These are phyloP conservation scores for Letharia lupina DNA, from an alignment of 495 filamentous ascomycete genomes.

Conservation along the genomic window DNA sequence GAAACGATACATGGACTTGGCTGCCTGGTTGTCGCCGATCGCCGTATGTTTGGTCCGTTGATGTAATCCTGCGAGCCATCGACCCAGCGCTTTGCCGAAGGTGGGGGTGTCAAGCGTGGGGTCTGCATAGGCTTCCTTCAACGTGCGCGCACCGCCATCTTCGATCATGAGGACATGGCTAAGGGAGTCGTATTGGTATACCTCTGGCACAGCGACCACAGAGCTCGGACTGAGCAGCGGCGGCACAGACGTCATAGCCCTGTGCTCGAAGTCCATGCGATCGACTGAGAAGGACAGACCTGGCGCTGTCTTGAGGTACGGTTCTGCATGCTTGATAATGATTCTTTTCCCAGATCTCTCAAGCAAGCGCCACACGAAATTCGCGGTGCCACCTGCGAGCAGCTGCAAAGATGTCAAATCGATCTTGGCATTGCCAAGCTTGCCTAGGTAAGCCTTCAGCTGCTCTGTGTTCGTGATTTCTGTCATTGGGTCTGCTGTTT, in stretches of 20 bases:
- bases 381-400: slow-evolving; percentile 30
- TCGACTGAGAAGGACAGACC: slow-evolving; percentile 25
- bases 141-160: slow-evolving; percentile 26
- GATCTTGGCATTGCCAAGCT: neutral
- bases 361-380: slow-evolving; percentile 30
- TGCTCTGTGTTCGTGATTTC: slow-evolving; percentile 15
- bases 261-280: slow-evolving; percentile 32
- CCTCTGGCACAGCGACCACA: slow-evolving; percentile 12
- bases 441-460: slow-evolving; percentile 8
- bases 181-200: slow-evolving; percentile 25
- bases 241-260: slow-evolving; percentile 20
- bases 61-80: slow-evolving; percentile 25
- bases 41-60: slow-evolving; percentile 6
- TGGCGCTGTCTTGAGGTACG: slow-evolving; percentile 24
- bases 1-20: slow-evolving; percentile 27
- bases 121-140: slow-evolving; percentile 30
- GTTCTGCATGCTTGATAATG: slow-evolving; percentile 33
- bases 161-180: slow-evolving; percentile 24
- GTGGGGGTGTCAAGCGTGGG: slow-evolving; percentile 19
- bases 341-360: slow-evolving; percentile 11
- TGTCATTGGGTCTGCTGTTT: neutral
- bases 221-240: slow-evolving; percentile 11
- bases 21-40: slow-evolving; percentile 27
- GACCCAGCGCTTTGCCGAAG: slow-evolving; percentile 22
- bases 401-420: slow-evolving; percentile 3